Evolutionary conservation across 192 early-diverging fungal species (phyloP).

Genomic region (Podila verticillata): DNA sequence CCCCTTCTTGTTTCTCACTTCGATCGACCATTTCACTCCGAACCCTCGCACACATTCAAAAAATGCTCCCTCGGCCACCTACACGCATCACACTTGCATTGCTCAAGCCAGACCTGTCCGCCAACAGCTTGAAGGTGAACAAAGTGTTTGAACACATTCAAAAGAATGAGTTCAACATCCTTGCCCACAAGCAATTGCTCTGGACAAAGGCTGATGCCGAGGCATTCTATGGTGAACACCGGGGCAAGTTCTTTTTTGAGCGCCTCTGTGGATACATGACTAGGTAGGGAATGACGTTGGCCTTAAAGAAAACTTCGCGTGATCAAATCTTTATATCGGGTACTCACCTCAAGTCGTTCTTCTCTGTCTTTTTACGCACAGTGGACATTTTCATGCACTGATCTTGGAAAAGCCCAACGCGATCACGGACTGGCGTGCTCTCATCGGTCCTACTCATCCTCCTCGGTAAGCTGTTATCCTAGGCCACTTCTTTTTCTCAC

Average conservation of each 20-base stretch:
- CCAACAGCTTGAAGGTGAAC: constrained; percentile 57
- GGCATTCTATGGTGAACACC: constrained; percentile 74
- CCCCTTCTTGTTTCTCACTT: neutral
- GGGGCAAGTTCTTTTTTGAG: constrained; percentile 73
- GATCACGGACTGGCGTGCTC: constrained; percentile 66
- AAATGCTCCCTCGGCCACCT: constrained; percentile 43
- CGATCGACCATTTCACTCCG: neutral
- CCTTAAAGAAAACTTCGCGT: too few species aligned
- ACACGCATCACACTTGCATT: constrained; percentile 71
- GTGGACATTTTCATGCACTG: constrained; percentile 69
- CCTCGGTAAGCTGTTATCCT: constrained; percentile 57
- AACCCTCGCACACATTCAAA: neutral
- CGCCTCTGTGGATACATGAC: constrained; percentile 80
- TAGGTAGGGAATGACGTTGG: constrained; percentile 47
- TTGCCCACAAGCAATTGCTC: constrained; percentile 50
- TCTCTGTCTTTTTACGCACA: neutral
- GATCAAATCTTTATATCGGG: too few species aligned
- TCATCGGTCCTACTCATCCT: constrained; percentile 77
- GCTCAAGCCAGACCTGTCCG: constrained; percentile 78
- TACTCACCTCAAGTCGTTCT: too few species aligned
- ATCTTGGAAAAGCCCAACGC: constrained; percentile 67
- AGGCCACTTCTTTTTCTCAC: too few species aligned
- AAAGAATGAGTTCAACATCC: constrained; percentile 52
- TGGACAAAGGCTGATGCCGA: constrained; percentile 68
- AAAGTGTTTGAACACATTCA: constrained; percentile 59